phyloP scores from a whole-genome alignment of 2,329 filamentous ascomycete species.

The Calcarisporium arbuscula region DNA sequence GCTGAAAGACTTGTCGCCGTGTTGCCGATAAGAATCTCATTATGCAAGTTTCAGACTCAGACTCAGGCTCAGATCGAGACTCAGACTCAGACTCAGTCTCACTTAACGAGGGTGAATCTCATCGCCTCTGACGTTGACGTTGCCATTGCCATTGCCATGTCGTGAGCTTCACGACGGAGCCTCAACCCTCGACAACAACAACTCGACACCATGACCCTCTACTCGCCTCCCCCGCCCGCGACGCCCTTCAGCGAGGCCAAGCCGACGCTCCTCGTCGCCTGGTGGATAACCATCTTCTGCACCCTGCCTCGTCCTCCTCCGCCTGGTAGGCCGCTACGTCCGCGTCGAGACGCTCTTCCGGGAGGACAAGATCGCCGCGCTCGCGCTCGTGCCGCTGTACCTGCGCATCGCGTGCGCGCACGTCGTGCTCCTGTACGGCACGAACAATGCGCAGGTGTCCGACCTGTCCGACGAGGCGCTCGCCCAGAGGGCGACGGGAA shows the following conservation, averaged over 20 bases:
- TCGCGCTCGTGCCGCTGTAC: constrained; percentile 70
- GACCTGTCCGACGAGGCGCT: no score
- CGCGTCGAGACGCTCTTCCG: constrained; percentile 75
- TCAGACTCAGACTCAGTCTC: no score
- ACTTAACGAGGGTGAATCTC: no score
- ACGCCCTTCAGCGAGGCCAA: constrained; percentile 53
- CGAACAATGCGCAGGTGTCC: constrained; percentile 72
- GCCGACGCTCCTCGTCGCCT: constrained; percentile 81
- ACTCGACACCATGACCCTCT: constrained; percentile 50
- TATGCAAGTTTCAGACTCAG: no score
- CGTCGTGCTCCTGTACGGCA: constrained; percentile 75
- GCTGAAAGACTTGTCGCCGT: no score
- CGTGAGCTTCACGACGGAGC: no score
- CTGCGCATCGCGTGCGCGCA: constrained; percentile 77
- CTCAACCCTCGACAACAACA: no score
- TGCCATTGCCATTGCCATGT: no score
- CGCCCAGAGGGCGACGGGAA: constrained; percentile 64
- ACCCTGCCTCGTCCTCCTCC: constrained; percentile 70
- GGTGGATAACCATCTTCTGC: constrained; percentile 84
- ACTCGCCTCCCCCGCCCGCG: constrained; percentile 42
- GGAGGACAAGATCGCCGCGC: constrained; percentile 78
- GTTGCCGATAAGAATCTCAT: no score
- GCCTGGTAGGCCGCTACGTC: constrained; percentile 72
- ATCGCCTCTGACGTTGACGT: no score
- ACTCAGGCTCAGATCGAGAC: no score